Evolutionary conservation across 1,284 basidiomycete genomes (phyloP).

Genomic region (Leccinum pallidistipes): DNA sequence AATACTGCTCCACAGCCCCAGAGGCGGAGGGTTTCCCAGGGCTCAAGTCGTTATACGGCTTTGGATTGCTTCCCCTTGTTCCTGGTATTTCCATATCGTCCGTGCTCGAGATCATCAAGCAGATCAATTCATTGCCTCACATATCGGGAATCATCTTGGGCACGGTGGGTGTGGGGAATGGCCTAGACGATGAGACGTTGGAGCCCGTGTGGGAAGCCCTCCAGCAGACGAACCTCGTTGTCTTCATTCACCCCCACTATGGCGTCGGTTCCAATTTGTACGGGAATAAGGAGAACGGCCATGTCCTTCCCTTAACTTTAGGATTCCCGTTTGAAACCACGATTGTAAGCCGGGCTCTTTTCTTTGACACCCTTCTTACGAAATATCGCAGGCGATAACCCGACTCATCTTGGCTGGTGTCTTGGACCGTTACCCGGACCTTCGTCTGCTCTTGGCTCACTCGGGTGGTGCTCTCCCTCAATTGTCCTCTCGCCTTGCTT

Average conservation of each 20-base stretch:
- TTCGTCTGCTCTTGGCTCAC: slow-evolving; percentile 79
- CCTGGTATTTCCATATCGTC: slow-evolving; percentile 54
- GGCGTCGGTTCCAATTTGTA: slow-evolving; percentile 67
- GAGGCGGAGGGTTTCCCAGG: slow-evolving; percentile 41
- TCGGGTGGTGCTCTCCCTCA: slow-evolving; percentile 82
- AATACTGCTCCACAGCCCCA: slow-evolving; percentile 70
- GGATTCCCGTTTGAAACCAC: slow-evolving; percentile 91
- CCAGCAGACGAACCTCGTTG: slow-evolving; percentile 62
- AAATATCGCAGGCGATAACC: slow-evolving; percentile 59
- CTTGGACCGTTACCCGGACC: slow-evolving; percentile 72
- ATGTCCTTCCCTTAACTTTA: slow-evolving; percentile 81
- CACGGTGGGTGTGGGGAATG: slow-evolving; percentile 73
- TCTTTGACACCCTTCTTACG: slow-evolving; percentile 6
- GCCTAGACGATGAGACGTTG: slow-evolving; percentile 74
- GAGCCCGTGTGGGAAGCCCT: slow-evolving; percentile 80
- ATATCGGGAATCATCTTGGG: slow-evolving; percentile 78
- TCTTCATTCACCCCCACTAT: slow-evolving; percentile 85
- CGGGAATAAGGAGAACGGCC: slow-evolving; percentile 77
- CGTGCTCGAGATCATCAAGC: slow-evolving; percentile 61
- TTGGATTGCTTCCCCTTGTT: slow-evolving; percentile 83
- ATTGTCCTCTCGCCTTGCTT: slow-evolving; percentile 78
- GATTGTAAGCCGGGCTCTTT: slow-evolving; percentile 50
- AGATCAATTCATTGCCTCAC: slow-evolving; percentile 60
- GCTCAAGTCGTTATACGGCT: slow-evolving; percentile 63
- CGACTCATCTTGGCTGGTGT: slow-evolving; percentile 80